Conservation (phyloP, 805 yeast genomes). For the Teunomyces barrocoloradensis region DNA sequence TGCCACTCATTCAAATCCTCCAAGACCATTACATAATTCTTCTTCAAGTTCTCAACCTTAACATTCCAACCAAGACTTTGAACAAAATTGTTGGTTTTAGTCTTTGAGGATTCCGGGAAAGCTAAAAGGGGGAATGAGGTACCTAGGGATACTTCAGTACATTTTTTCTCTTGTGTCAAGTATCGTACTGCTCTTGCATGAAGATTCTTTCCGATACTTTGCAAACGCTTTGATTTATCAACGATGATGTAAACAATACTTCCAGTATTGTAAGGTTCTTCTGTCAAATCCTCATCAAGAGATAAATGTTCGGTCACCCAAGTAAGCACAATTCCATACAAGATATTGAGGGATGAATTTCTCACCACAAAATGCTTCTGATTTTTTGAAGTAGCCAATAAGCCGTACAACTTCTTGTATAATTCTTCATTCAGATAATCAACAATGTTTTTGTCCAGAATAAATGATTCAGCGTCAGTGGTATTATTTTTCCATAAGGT, state of each 20-base stretch:
- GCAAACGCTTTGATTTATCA: conserved; percentile 51
- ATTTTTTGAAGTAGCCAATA: conserved; percentile 25
- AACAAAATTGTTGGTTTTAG: conserved; percentile 25
- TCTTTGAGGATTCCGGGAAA: conserved; percentile 19
- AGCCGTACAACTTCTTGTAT: conserved; percentile 27
- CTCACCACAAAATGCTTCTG: conserved; percentile 55
- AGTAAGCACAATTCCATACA: conserved; percentile 54
- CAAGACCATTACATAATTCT: conserved; percentile 39
- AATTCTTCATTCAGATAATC: conserved; percentile 26
- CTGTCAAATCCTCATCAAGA: conserved; percentile 12
- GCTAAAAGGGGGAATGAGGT: conserved; percentile 47
- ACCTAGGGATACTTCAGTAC: conserved; percentile 42
- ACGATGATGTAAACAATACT: conserved; percentile 48
- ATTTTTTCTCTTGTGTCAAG: conserved; percentile 41
- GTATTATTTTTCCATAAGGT: conserved; percentile 43
- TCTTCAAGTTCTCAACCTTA: conserved; percentile 13
- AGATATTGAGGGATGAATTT: conserved; percentile 51
- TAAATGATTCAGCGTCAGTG: conserved; percentile 10
- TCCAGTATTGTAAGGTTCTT: conserved; percentile 27
- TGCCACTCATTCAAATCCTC: conserved; percentile 45
- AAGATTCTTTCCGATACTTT: conserved; percentile 53
- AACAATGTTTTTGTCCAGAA: conserved; percentile 20
- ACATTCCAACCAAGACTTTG: conserved; percentile 43
- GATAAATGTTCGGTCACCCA: conserved; percentile 40
- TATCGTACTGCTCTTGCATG: conserved; percentile 53